Evolutionary conservation across 345 rosid genomes (phyloP).

Genomic region (Sonneratia alba): DNA sequence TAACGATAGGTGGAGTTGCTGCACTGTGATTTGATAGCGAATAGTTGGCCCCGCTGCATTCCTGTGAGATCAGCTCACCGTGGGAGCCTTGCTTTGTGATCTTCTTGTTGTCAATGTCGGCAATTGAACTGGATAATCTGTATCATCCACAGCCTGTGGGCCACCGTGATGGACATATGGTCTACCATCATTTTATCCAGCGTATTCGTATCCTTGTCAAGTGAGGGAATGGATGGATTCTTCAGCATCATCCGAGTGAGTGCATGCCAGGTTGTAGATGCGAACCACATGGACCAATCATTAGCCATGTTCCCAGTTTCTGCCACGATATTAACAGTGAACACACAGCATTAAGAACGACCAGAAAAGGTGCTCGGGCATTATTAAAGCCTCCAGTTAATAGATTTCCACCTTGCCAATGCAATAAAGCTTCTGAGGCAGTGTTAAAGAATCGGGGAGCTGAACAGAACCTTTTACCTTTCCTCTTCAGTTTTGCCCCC

Average conservation of each 20-base stretch:
- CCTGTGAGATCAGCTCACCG: conserved; percentile 34
- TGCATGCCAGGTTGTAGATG: conserved; percentile 13
- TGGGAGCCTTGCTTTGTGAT: conserved; percentile 49
- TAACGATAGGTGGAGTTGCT: conserved; percentile 17
- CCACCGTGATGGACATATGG: conserved; percentile 40
- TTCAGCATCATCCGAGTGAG: conserved; percentile 63
- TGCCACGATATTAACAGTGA: conserved; percentile 54
- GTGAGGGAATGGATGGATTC: conserved; percentile 48
- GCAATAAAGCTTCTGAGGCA: conserved; percentile 40
- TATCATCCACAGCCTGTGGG: conserved; percentile 49
- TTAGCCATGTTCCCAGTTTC: conserved; percentile 66
- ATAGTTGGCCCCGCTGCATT: conserved; percentile 28
- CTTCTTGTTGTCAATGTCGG: conserved; percentile 41
- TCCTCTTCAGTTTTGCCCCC: no score
- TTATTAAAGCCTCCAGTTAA: conserved; percentile 20
- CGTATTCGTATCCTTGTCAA: conserved; percentile 74
- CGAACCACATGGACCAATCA: conserved; percentile 30
- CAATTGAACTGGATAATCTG: conserved; percentile 41
- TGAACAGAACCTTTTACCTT: no score
- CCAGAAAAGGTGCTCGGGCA: conserved; percentile 44
- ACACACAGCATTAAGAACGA: conserved; percentile 34
- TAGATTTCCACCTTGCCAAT: conserved; percentile 60
- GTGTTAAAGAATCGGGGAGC: no score
- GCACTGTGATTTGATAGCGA: conserved; percentile 31
- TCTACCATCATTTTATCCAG: conserved; percentile 59